Base-by-base conservation (phyloP, 1,284 basidiomycete species). In the Volvariella volvacea region DNA sequence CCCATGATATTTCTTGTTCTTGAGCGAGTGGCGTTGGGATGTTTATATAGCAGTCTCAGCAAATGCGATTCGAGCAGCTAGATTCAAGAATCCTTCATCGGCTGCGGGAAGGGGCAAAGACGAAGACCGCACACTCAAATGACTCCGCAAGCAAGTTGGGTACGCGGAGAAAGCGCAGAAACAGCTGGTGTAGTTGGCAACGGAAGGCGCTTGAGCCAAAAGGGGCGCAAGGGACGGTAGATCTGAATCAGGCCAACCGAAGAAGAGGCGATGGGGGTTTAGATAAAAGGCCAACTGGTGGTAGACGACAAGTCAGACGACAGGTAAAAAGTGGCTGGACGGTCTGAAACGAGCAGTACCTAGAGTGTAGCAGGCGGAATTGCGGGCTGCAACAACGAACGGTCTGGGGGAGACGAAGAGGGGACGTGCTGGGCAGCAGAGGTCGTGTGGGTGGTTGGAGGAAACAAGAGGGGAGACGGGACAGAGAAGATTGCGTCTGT, bases 1-100 rank as follows among this genome's bases (percentile, higher is more conserved):
- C 79, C 82, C 83, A 88, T 88, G 47, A 52, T 52, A 50, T 47
- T 48, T 48, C 34, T 47, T 28, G 25, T 12, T 28, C n/a, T n/a
- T 31, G 38, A 38, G 36, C 21, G 38, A 22, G 34, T 32, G 22
- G 37, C 41, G 48, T 46, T 40, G 46, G 44, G 48, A 48, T 47
- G n/a, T n/a, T n/a, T n/a, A n/a, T n/a, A 28, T 48, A 39, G 48
- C 40, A 44, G 43, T 43, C 48, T 47, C 42, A 42, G 44, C 46
- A 46, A 33, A 43, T 37, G 45, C 46, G 39, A 48, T 47, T n/a
- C 25, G 12, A 12, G 25, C 25, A 46, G 50, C 16, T 25, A 50
- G 42, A 32, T 60, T 64, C 46, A 61, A 38, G 47, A 57, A 52
- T 47, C 50, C 52, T 57, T 58, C 61, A 63, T 58, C 40, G 41